Base-by-base conservation (phyloP, 352 stramenopile species). In the Lagenidium giganteum region DNA sequence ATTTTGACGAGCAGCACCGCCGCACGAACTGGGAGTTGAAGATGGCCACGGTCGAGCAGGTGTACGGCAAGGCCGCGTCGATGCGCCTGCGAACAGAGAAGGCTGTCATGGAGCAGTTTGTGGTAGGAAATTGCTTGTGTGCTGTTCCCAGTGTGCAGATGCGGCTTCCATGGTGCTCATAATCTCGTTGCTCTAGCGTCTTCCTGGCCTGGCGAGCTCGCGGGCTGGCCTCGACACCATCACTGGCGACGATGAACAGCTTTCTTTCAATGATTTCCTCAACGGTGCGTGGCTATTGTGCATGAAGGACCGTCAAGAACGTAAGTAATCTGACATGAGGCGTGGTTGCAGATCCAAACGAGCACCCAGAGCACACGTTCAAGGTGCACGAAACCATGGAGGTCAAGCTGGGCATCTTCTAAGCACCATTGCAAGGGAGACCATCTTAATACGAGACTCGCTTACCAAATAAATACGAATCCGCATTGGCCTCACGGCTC, bases 61-160 rank as follows among this genome's bases (percentile, higher is more conserved):
- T 93, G 30, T 93, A 93, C 61, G 82, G 82, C 54, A 93, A 91
- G 62, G 82, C 70, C n/a, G 82, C 82, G 17, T 73, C 82, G 47
- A 93, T 93, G 82, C 82, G 82, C 64, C 56, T 93, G 50, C 82
- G 82, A 51, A 91, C 82, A n/a, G 82, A 93, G 37, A 93, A 93
- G 60, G 51, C 72, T n/a, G 64, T 93, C 42, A 66, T 93, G 46
- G 76, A 93, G 55, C 78, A 93, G 64, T 89, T 88, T 57, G 70
- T 47, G 34, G 79, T 88, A 46, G 29, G 62, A 66, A 14, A 8
- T 17, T 25, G 24, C 20, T 12, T 26, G 33, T 42, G 9, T 27
- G 24, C 5, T 41, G 3, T 25, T 16, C 11, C 11, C n/a, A 14
- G 20, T 5, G 16, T 39, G 7, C 3, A 16, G 16, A n/a, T n/a